These are phyloP conservation scores for Chrysanthemum makinoi DNA, from an alignment of 129 eudicot genomes.

Conservation along the genomic window DNA sequence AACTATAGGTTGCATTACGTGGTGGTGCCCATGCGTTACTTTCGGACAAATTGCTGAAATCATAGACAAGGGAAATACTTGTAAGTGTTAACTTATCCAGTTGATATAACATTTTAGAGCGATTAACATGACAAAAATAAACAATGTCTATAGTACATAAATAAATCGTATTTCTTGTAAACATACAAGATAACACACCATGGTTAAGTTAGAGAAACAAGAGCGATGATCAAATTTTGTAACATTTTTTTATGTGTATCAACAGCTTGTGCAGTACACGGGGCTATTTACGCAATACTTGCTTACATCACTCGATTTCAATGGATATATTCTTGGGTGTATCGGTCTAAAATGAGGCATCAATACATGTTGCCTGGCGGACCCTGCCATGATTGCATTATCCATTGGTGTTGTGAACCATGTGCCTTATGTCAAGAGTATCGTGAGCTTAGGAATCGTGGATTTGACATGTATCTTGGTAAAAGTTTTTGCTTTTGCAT, in stretches of 20 bases:
- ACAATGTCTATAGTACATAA: neutral
- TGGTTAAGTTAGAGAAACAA: too few species aligned
- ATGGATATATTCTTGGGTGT: conserved; percentile 21
- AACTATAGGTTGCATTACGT: conserved; percentile 55
- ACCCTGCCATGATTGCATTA: conserved; percentile 48
- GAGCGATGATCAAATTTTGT: neutral
- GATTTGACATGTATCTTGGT: conserved; percentile 61
- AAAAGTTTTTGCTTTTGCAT: neutral
- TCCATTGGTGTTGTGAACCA: conserved; percentile 50
- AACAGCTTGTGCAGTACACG: neutral
- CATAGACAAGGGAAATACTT: conserved; percentile 52
- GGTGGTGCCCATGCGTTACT: conserved; percentile 68
- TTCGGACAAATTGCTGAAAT: conserved; percentile 68
- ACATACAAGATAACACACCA: too few species aligned
- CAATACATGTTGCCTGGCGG: conserved; percentile 43
- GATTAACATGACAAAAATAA: too few species aligned
- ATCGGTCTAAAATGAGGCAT: conserved; percentile 49
- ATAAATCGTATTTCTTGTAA: too few species aligned
- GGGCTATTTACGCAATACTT: conserved; percentile 2
- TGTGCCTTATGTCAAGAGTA: conserved; percentile 71
- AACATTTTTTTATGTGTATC: neutral
- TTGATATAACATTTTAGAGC: too few species aligned
- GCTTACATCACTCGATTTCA: neutral
- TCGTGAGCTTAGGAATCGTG: conserved; percentile 61
- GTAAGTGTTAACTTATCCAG: conserved; percentile 33